These are phyloP conservation scores for Casuarina cunninghamiana DNA, from an alignment of 306 rosid genomes.

Conservation along the genomic window DNA sequence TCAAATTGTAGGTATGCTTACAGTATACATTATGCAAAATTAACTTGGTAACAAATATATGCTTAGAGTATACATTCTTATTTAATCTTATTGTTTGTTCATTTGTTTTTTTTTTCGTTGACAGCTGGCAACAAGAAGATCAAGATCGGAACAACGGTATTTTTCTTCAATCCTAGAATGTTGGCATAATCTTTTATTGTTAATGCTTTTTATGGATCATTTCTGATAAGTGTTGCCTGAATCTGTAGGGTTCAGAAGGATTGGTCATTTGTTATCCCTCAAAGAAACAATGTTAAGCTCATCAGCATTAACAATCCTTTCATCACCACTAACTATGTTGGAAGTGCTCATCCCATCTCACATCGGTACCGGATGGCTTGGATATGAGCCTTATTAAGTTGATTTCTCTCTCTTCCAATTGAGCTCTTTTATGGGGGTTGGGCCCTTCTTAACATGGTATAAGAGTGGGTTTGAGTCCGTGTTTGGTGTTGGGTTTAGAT, in stretches of 20 bases:
- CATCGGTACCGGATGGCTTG: too few species aligned
- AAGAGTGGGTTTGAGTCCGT: too few species aligned
- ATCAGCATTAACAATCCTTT: slow-evolving; percentile 92
- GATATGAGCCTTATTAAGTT: too few species aligned
- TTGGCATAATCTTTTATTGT: not conserved
- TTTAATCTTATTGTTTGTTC: not conserved
- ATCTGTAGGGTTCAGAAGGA: slow-evolving; percentile 81
- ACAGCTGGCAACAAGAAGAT: slow-evolving; percentile 76
- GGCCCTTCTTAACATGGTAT: too few species aligned
- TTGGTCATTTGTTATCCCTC: slow-evolving; percentile 91
- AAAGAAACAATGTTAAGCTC: slow-evolving; percentile 84
- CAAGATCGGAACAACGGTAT: slow-evolving; percentile 85
- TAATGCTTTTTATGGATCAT: not conserved
- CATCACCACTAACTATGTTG: too few species aligned
- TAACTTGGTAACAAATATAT: too few species aligned
- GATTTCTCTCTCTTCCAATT: too few species aligned
- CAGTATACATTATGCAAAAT: not conserved
- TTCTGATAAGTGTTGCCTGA: not conserved
- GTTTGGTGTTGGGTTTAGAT: too few species aligned
- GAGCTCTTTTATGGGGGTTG: too few species aligned
- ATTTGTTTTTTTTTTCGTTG: not conserved
- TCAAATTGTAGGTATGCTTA: too few species aligned
- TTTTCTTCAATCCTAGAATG: not conserved
- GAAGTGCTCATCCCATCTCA: too few species aligned
- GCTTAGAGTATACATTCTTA: too few species aligned